A percentile compares a stretch with the other conserved stretches of the same genome.
Conservation (phyloP, 108 stramenopile species). For the Fragilaria radians region DNA sequence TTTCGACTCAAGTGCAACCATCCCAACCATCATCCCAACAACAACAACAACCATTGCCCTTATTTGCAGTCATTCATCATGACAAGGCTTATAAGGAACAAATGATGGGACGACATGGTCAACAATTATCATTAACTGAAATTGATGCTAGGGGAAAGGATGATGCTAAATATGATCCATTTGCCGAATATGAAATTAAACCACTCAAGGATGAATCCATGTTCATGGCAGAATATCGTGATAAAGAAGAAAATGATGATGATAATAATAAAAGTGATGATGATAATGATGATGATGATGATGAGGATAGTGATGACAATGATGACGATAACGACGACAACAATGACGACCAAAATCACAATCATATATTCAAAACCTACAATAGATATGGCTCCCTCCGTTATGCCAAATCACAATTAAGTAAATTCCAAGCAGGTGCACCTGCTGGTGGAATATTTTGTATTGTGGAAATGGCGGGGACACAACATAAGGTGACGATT, state of each 20-base stretch:
- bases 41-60: too few relatives aligned
- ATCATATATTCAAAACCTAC: constrained; percentile 15
- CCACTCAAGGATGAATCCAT: background rate
- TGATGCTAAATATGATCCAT: constrained; percentile 74
- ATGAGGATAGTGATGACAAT: constrained; percentile 27
- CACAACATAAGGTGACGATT: constrained; percentile 78
- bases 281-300: constrained; percentile 17
- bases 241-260: constrained; percentile 18
- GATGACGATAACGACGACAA: constrained; percentile 32
- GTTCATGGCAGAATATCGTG: constrained; percentile 16
- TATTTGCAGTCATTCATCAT: constrained; percentile 57
- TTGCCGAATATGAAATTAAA: constrained; percentile 33
- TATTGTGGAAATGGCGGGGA: constrained; percentile 61
- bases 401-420: constrained; percentile 48
- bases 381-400: constrained; percentile 51
- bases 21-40: too few relatives aligned
- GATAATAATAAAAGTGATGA: constrained; percentile 19
- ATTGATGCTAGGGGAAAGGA: constrained; percentile 67
- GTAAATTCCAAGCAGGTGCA: constrained; percentile 54
- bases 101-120: constrained; percentile 63
- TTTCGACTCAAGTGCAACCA: too few relatives aligned
- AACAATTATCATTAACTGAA: constrained; percentile 55
- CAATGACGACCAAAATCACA: constrained; percentile 14
- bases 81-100: constrained; percentile 52
- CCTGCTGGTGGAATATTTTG: constrained; percentile 77